Evolutionary conservation across 2,329 filamentous ascomycete genomes (phyloP), one percentile per base, ranked within the genome.

Genomic region (Aspergillus sp.): DNA sequence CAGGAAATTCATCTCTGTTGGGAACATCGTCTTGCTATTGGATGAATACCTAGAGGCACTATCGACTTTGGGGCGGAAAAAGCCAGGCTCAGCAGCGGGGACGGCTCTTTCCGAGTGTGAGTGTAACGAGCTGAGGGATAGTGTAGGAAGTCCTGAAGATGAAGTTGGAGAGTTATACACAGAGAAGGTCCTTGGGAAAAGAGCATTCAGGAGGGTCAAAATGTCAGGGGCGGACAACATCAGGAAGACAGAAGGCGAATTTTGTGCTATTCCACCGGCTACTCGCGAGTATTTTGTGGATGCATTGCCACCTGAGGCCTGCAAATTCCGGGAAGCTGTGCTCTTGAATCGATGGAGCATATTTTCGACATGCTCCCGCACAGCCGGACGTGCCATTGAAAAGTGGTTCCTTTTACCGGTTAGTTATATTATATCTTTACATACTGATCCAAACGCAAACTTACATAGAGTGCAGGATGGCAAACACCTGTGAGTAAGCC

Each of bases 161-260:
- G 58, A 47, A 19, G 54, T 53, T 8, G 61, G 55, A 5, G 60
- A 54, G 27, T 54, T 52, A 42, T 62, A 61, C 6, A 57, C 49
- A 28, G 60, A 54, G 9, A 42, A 32, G 1, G 54, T 42, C 29
- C 57, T 57, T 29, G 90, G 90, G 59, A 90, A 95, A 10, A 96
- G 77, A 8, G 86, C 85, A 63, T 93, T 88, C 50, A 94, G 79
- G 56, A 95, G 70, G 3, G 88, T 90, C 31, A 86, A 73, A 52
- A 95, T 72, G 62, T 96, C 90, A 33, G 86, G 79, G 31, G 88
- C 82, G 59, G 86, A 88, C 52, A 95, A 69, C 30, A 91, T 85
- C 57, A 94, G 72, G 59, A 89, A 93, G 29, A 84, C 86, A 19
- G 62, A 58, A 26, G 58, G 44, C 6, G 58, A 50, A 32, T 57